phyloP scores from a whole-genome alignment of 768 basidiomycete genomes.

The Postia placenta region DNA sequence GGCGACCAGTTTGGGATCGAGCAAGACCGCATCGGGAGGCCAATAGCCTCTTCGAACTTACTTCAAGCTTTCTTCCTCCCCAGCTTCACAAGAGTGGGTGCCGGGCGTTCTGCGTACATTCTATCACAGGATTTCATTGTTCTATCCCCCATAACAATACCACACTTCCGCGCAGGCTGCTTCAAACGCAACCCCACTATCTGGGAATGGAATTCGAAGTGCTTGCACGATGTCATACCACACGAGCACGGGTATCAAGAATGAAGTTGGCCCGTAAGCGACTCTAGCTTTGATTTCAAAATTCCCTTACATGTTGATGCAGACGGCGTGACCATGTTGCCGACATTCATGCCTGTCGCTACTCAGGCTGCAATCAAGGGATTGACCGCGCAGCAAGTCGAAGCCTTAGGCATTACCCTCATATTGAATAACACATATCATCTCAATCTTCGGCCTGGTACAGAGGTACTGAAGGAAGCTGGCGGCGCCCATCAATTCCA shows the following conservation, averaged over 20 bases:
- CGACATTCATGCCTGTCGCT: conserved; percentile 92
- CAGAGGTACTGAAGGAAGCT: conserved; percentile 60
- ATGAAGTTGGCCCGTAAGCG: conserved; percentile 77
- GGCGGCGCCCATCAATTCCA: conserved; percentile 91
- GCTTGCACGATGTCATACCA: conserved; percentile 75
- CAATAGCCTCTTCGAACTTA: conserved; percentile 12
- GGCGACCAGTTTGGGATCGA: neutral
- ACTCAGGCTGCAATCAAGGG: conserved; percentile 93
- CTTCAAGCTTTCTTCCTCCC: neutral
- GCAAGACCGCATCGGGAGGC: conserved; percentile 16
- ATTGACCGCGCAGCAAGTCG: conserved; percentile 79
- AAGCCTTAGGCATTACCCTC: conserved; percentile 73
- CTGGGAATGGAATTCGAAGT: conserved; percentile 75
- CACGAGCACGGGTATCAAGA: conserved; percentile 75
- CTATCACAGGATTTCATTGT: too few relatives aligned
- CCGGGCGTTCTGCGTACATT: too few relatives aligned
- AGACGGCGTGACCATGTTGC: conserved; percentile 81
- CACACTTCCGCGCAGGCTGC: too few relatives aligned
- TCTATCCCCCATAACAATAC: too few relatives aligned
- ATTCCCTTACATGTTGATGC: neutral
- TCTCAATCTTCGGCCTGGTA: conserved; percentile 79
- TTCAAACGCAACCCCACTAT: too few relatives aligned
- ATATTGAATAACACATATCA: conserved; percentile 92
- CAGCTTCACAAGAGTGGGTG: too few relatives aligned
- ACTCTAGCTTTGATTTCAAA: conserved; percentile 1